Percentiles rank a stretch among this genome's conserved stretches.
These are phyloP conservation scores for Taphrina wiesneri DNA, from an alignment of 1,139 yeast species.

Conservation along the genomic window DNA sequence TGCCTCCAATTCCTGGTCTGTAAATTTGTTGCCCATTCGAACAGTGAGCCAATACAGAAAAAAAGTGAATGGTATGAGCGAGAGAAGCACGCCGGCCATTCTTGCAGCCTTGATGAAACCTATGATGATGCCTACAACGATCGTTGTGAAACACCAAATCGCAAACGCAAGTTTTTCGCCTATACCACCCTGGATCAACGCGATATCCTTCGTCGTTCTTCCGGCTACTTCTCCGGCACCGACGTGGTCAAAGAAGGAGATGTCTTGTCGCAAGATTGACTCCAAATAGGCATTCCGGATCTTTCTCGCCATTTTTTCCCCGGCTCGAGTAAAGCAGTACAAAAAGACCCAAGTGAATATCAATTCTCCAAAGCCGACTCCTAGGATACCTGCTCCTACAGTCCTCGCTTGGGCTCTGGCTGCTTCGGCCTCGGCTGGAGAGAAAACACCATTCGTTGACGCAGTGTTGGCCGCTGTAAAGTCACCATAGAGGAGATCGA, in stretches of 20 bases:
- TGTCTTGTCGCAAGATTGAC: constrained; percentile 50
- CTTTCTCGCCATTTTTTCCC: constrained; percentile 50
- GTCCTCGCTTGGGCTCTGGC: constrained; percentile 19
- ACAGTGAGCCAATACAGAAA: constrained; percentile 43
- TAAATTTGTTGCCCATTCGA: constrained; percentile 43
- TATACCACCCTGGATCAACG: constrained; percentile 51
- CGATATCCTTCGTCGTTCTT: constrained; percentile 51
- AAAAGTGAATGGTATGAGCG: constrained; percentile 48
- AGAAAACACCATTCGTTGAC: not conserved
- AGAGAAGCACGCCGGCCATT: constrained; percentile 47
- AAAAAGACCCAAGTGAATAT: constrained; percentile 41
- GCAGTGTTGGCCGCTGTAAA: constrained; percentile 27
- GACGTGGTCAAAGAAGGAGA: constrained; percentile 51
- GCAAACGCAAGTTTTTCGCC: constrained; percentile 52
- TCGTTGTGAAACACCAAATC: constrained; percentile 47
- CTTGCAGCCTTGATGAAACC: constrained; percentile 49
- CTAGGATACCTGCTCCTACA: constrained; percentile 27
- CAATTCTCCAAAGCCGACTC: constrained; percentile 41
- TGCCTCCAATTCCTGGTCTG: constrained; percentile 43
- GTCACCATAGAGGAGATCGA: constrained; percentile 28
- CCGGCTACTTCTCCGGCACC: constrained; percentile 53
- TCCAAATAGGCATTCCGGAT: constrained; percentile 48
- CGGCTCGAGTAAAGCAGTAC: constrained; percentile 45
- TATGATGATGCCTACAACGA: constrained; percentile 49
- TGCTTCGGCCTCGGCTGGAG: constrained; percentile 8